These are phyloP conservation scores for Pyrenophora graminea DNA, from an alignment of 2,329 filamentous ascomycete genomes.

Conservation along the genomic window DNA sequence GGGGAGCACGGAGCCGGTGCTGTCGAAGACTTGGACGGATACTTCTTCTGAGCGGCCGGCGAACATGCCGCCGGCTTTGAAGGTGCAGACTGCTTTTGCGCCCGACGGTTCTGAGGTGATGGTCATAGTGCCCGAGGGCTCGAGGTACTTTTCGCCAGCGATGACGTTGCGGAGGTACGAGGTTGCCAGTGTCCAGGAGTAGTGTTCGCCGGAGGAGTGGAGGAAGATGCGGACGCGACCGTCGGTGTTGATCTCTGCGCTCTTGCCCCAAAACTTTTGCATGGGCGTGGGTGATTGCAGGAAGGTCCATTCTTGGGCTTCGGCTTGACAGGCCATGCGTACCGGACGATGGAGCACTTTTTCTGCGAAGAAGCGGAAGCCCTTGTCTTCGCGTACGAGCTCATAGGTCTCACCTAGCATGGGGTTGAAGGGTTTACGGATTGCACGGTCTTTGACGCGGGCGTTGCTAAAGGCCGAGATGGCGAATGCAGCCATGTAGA, in stretches of 20 bases:
- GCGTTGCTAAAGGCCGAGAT: slow-evolving; percentile 81
- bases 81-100: slow-evolving; percentile 82
- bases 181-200: slow-evolving; percentile 86
- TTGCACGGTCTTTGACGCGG: slow-evolving; percentile 85
- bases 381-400: slow-evolving; percentile 82
- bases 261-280: slow-evolving; percentile 99
- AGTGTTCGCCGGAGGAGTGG: slow-evolving; percentile 76
- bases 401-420: slow-evolving; percentile 96
- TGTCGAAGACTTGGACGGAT: slow-evolving; percentile 71
- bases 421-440: slow-evolving; percentile 96
- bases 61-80: slow-evolving; percentile 96
- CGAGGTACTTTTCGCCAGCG: slow-evolving; percentile 96
- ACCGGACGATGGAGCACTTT: slow-evolving; percentile 94
- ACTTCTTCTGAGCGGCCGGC: slow-evolving; percentile 92
- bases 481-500: slow-evolving; percentile 88
- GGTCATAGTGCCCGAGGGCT: slow-evolving; percentile 89
- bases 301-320: slow-evolving; percentile 82
- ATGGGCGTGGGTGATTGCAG: slow-evolving; percentile 84
- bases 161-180: slow-evolving; percentile 95
- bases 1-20: slow-evolving; percentile 67
- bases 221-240: slow-evolving; percentile 80
- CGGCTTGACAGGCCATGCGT: slow-evolving; percentile 89
- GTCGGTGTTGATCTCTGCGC: slow-evolving; percentile 89
- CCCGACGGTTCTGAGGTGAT: slow-evolving; percentile 83
- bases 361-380: slow-evolving; percentile 90